Base-by-base conservation (phyloP, 306 rosid species). In the Mimosa pudica region DNA sequence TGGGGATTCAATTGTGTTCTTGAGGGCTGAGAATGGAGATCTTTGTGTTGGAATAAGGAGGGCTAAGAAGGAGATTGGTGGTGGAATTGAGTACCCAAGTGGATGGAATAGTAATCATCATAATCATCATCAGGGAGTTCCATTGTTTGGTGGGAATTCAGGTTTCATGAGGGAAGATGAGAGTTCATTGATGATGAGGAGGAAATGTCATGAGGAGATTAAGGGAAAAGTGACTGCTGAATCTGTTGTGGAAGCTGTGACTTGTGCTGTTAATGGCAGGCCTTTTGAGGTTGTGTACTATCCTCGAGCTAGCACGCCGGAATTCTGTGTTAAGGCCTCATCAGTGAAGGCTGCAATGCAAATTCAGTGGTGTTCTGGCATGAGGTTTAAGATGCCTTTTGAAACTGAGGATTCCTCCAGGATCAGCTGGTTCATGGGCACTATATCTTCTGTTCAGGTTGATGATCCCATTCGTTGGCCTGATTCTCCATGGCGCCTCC, bases 341-440 rank as follows among this genome's bases (percentile, higher is more conserved):
- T 35, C 84, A n/a, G 92, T 96, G 38, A 90, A 85, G 75, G 89
- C 93, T 81, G 89, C 98, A 13, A 87, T 91, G 97, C 93, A 87
- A 81, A 84, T 88, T 45, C 89, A 81, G 38, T 96, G 99, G 99
- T 88, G 84, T 82, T 77, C 97, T 45, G 96, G 97, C 60, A 93
- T 93, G 93, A 91, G 98, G 82, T 93, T 96, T 82, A 96, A 96
- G 86, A 96, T 96, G 98, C 96, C 99, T 38, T 93, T 96, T 52
- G 99, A 96, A 79, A 96, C 99, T 8, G 98, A 96, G 80, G 99
- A 96, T 74, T 89, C 98, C 10, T 91, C 98, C 33, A 85, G 99
- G 77, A 90, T 96, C 64, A 96, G 99, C 83, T 96, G 99, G 99
- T 96, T 96, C 82, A 93, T 93, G 98, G 99, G 99, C 61, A 96